Base-by-base conservation (phyloP, 202 grass and related monocot genomes). In the Carex arenaria region DNA sequence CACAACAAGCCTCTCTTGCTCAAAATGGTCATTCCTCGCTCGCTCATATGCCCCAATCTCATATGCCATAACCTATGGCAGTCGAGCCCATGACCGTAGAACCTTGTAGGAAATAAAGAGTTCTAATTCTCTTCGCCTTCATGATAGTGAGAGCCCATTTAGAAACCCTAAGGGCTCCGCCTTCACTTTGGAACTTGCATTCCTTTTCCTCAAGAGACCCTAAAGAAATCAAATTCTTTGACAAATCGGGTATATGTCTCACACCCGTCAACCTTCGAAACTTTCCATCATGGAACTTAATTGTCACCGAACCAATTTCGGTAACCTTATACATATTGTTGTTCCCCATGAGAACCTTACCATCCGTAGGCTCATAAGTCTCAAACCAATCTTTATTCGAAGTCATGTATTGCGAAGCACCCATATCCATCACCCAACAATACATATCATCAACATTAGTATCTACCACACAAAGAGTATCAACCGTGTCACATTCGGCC, bases 331-430 rank as follows among this genome's bases (percentile, higher is more conserved):
- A 43, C 40, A 43, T 43, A 1, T 43, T 42, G 40, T 42, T 43
- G 40, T 43, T 43, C 40, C 7, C 40, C 40, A 43, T 43, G 40
- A 43, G 40, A 43, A 43, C 7, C 40, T 43, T 43, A 43, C 7
- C 40, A 43, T 43, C 40, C 40, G 3, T 17, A 57, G 0, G 54
- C 15, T 57, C 15, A 77, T 43, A 43, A 43, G 78, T 72, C 9
- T 68, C 20, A 87, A 83, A 84, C n/a, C 70, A 78, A 26, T 84
- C 61, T 67, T 23, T 73, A 73, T 73, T 45, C 5, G 1, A 13
- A 49, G 32, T 73, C 69, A 73, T 49, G 36, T 73, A 38, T 73
- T 73, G 69, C 1, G 36, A 73, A 20, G 7, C 69, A 73, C 38
- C 38, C 3, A 14, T 49, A 20, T 73, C 69, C 69, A 73, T 73